These are phyloP conservation scores for Oryza nivara DNA, from an alignment of 176 grass and related monocot species.

Conservation along the genomic window DNA sequence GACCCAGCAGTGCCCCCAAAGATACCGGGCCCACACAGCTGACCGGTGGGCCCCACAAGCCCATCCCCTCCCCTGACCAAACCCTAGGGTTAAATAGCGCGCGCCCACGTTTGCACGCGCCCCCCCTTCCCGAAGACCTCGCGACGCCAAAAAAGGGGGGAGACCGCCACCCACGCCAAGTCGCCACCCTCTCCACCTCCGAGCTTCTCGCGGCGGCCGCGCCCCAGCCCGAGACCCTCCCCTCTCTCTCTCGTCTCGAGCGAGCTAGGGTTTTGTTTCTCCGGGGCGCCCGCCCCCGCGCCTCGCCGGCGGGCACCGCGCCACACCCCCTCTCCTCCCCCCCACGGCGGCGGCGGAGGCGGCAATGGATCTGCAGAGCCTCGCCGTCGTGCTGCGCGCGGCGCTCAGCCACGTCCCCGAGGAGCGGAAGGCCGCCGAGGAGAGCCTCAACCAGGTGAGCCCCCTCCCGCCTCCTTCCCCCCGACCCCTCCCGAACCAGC, in stretches of 20 bases:
- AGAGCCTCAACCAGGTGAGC: constrained; percentile 85
- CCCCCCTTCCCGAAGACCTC: constrained; percentile 41
- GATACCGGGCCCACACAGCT: neutral
- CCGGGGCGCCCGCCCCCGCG: neutral
- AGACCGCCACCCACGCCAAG: constrained; percentile 20
- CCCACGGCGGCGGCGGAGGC: no score
- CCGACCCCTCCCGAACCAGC: neutral
- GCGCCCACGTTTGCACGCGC: constrained; percentile 33
- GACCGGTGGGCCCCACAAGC: neutral
- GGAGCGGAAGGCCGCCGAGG: constrained; percentile 86
- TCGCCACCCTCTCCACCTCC: neutral
- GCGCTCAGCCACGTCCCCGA: constrained; percentile 86
- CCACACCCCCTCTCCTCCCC: neutral
- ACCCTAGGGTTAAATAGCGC: constrained; percentile 91
- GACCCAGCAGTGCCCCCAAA: neutral
- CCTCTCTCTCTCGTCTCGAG: neutral
- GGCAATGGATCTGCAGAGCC: constrained; percentile 84
- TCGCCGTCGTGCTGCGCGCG: constrained; percentile 76
- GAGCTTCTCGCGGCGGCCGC: constrained; percentile 35
- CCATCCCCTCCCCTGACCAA: constrained; percentile 37
- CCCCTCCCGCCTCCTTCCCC: neutral
- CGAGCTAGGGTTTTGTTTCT: constrained; percentile 35
- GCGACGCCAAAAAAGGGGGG: constrained; percentile 39
- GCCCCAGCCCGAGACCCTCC: neutral
- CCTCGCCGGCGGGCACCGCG: neutral